phyloP scores from a whole-genome alignment of 805 yeast genomes.

The Cyberlindnera euphorbiiphila region DNA sequence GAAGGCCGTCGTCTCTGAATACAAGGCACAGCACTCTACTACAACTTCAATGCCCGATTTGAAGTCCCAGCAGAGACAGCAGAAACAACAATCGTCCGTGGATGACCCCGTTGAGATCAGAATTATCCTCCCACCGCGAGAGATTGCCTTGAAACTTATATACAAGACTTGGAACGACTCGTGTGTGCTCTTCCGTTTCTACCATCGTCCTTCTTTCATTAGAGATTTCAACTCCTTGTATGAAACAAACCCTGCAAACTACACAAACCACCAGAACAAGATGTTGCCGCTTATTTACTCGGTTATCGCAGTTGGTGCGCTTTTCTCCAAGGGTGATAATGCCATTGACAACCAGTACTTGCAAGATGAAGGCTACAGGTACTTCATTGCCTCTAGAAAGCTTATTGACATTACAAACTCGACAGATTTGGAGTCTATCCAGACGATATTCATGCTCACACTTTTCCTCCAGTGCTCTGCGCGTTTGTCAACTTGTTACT shows the following conservation, averaged over 20 bases:
- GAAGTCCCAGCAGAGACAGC: constrained; percentile 3
- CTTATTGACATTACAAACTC: constrained; percentile 85
- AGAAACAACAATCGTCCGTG: constrained; percentile 11
- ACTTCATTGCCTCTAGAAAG: constrained; percentile 81
- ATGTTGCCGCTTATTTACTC: constrained; percentile 81
- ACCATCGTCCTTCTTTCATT: constrained; percentile 80
- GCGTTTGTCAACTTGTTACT: constrained; percentile 81
- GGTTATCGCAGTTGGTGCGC: constrained; percentile 81
- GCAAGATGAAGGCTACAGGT: constrained; percentile 69
- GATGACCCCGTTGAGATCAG: constrained; percentile 39
- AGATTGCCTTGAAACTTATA: constrained; percentile 67
- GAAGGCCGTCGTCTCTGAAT: constrained; percentile 17
- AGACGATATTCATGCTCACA: constrained; percentile 82
- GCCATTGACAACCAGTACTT: constrained; percentile 32
- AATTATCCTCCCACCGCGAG: constrained; percentile 73
- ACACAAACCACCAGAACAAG: constrained; percentile 72
- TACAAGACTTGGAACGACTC: constrained; percentile 83
- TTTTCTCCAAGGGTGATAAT: constrained; percentile 48
- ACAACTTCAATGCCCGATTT: not conserved
- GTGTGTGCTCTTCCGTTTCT: constrained; percentile 78
- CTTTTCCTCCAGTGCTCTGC: constrained; percentile 88
- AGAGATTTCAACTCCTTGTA: constrained; percentile 72
- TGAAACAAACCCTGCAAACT: constrained; percentile 71
- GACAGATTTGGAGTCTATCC: constrained; percentile 76
- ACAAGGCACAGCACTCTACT: constrained; percentile 7